Base-by-base conservation (phyloP, 768 basidiomycete genomes). In the Dioszegia crocea region DNA sequence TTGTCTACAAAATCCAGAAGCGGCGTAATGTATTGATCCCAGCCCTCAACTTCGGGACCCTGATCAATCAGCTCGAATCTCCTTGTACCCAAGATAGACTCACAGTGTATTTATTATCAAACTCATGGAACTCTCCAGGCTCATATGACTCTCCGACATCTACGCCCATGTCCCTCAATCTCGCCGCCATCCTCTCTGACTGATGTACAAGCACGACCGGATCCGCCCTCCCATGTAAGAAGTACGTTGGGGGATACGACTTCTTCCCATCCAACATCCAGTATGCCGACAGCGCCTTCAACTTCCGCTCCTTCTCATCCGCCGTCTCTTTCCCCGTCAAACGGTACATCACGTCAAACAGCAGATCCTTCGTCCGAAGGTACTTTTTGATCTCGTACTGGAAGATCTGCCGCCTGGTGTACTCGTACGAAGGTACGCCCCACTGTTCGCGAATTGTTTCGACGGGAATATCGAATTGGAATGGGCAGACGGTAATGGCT, bases 1-100 rank as follows among this genome's bases (percentile, higher is more conserved):
- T 59, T 48, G 8, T 61, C 57, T 11, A 63, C 54, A 45, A 65
- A 68, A 12, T 59, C 59, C 26, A 68, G 44, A 21, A 43, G 38
- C 9, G 67, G 64, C 23, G 47, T 24, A 38, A 68, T 62, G 40
- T 61, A 65, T 40, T 63, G 54, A 14, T 57, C 41, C 67, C 67
- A 65, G 2, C 64, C 61, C 21, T 40, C 46, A 33, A 60, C 52
- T 5, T 57, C 56, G 0, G 66, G 63, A 4, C 56, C 58, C 61
- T 68, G 41, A 17, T 23, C 26, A 23, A n/a, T 36, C 36, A 43
- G 50, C 51, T 51, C 41, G 4, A 38, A 38, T 38, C 36, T 38
- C 9, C 36, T 9, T 9, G 36, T 11, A 3, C 49, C 40, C 11
- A 11, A 33, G 29, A 21, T 10, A 21, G 10, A 47, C 56, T 44